These are phyloP conservation scores for Colletotrichum endophyticum DNA, from an alignment of 2,329 filamentous ascomycete species.

Conservation along the genomic window DNA sequence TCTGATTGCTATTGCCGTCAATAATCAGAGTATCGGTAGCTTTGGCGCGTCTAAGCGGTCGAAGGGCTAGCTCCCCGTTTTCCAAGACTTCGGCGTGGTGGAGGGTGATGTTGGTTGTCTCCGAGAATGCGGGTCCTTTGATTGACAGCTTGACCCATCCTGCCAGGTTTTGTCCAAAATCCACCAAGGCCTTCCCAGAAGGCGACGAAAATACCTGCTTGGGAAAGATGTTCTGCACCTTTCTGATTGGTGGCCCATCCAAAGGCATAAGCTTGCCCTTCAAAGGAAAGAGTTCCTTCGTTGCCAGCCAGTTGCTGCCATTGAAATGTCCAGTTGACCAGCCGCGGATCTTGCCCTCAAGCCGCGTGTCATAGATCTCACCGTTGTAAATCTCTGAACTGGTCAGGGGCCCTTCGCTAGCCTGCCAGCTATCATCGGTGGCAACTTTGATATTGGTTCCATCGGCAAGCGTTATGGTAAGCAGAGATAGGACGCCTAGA, in stretches of 20 bases:
- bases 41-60: slow-evolving; percentile 47
- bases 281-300: neutral
- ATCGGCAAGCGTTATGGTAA: slow-evolving; percentile 30
- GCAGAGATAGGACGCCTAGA: neutral
- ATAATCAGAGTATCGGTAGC: slow-evolving; percentile 44
- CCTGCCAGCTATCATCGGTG: slow-evolving; percentile 43
- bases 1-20: slow-evolving; percentile 13
- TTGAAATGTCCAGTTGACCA: slow-evolving; percentile 24
- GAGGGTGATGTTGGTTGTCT: slow-evolving; percentile 28
- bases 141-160: slow-evolving; percentile 45
- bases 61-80: slow-evolving; percentile 43
- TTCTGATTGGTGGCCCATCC: slow-evolving; percentile 49
- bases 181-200: slow-evolving; percentile 50
- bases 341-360: neutral
- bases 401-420: slow-evolving; percentile 26
- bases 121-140: slow-evolving; percentile 36
- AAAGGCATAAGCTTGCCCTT: slow-evolving; percentile 38
- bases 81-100: slow-evolving; percentile 62
- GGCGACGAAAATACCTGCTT: slow-evolving; percentile 33
- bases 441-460: slow-evolving; percentile 29
- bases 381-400: slow-evolving; percentile 54
- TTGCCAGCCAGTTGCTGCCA: slow-evolving; percentile 13
- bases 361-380: slow-evolving; percentile 49
- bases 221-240: slow-evolving; percentile 32
- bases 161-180: slow-evolving; percentile 65